Base-by-base conservation (phyloP, 306 rosid species). In the Lathyrus oleraceus region DNA sequence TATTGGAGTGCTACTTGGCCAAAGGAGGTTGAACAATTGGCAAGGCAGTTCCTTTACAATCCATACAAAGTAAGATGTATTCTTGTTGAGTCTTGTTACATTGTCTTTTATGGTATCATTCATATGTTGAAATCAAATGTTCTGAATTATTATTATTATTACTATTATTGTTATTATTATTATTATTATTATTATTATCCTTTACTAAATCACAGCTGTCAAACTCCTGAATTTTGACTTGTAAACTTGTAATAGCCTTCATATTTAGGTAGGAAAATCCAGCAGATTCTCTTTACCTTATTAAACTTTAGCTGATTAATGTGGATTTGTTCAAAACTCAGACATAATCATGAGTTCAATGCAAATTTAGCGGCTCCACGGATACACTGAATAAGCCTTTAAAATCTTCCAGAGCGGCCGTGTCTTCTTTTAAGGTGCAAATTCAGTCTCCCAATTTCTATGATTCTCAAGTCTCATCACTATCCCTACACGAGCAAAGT, bases 1-100 rank as follows among this genome's bases (percentile, higher is more conserved):
- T 94, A 91, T 76, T 89, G 99, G 99, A 94, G 99, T 83, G 97
- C 99, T 75, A 94, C 97, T 39, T 94, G 99, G 99, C 99, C 99
- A 10, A 94, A 89, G 86, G 99, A 94, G 85, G 99, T 91, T 59
- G 99, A 94, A 80, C 92, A 88, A 67, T 71, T 91, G 74, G 84
- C 99, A 4, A 86, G 89, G 67, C 76, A 87, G 89, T 94, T 87
- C 78, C 99, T 94, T 38, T 91, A 94, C 75, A 91, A 94, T 67
- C 91, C 96, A 21, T 94, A 94, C 81, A 94, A 94, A 84, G 99
- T 91, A 86, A 75, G 76, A 74, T 70, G 12, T 45, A 35, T 64
- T 79, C 54, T 25, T 56, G 30, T 72, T n/a, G 38, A 57, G 47
- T 30, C 38, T 57, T 67, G 35, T 49, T 75, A 21, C n/a, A 13